These are phyloP conservation scores for Sporothrix brunneoviolacea DNA, from an alignment of 2,329 filamentous ascomycete genomes.

Conservation along the genomic window DNA sequence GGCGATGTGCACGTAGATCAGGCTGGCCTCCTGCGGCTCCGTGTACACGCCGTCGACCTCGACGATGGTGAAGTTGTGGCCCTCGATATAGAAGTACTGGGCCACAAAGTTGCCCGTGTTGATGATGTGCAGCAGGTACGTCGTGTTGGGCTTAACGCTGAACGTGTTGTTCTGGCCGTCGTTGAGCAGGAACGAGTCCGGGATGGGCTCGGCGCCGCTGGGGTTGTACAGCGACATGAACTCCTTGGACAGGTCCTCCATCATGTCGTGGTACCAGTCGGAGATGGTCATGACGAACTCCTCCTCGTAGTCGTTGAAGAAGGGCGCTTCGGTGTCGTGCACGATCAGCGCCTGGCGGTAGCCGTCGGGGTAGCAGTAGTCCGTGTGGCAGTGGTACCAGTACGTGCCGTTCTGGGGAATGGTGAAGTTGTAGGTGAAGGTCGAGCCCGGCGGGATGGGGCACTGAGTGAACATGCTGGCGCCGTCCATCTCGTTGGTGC, in stretches of 20 bases:
- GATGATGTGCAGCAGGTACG: slow-evolving; percentile 65
- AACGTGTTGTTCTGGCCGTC: slow-evolving; percentile 58
- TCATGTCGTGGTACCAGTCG: slow-evolving; percentile 63
- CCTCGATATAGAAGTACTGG: slow-evolving; percentile 61
- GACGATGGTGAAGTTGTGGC: slow-evolving; percentile 60
- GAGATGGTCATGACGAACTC: slow-evolving; percentile 59
- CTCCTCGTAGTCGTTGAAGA: slow-evolving; percentile 50
- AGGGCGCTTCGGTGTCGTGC: slow-evolving; percentile 54
- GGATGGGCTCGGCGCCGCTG: slow-evolving; percentile 57
- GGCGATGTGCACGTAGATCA: slow-evolving; percentile 60
- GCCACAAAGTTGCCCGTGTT: slow-evolving; percentile 67
- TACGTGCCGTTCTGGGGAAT: slow-evolving; percentile 58
- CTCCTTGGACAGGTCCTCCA: slow-evolving; percentile 36
- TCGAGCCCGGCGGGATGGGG: slow-evolving; percentile 54
- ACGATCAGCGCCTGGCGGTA: slow-evolving; percentile 19
- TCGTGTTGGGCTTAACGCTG: slow-evolving; percentile 57
- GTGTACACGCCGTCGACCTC: slow-evolving; percentile 69
- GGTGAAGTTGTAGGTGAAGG: slow-evolving; percentile 64
- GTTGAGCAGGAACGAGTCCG: slow-evolving; percentile 63
- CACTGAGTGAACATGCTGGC: slow-evolving; percentile 61
- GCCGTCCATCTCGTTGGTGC: slow-evolving; percentile 65
- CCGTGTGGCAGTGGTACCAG: slow-evolving; percentile 70
- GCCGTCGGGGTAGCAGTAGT: slow-evolving; percentile 65
- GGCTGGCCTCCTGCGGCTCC: slow-evolving; percentile 50
- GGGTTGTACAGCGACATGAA: slow-evolving; percentile 51